Evolutionary conservation across 108 stramenopile species (phyloP), one percentile per base, ranked within the genome.

Genomic region (Pseudonitzschia pungens): DNA sequence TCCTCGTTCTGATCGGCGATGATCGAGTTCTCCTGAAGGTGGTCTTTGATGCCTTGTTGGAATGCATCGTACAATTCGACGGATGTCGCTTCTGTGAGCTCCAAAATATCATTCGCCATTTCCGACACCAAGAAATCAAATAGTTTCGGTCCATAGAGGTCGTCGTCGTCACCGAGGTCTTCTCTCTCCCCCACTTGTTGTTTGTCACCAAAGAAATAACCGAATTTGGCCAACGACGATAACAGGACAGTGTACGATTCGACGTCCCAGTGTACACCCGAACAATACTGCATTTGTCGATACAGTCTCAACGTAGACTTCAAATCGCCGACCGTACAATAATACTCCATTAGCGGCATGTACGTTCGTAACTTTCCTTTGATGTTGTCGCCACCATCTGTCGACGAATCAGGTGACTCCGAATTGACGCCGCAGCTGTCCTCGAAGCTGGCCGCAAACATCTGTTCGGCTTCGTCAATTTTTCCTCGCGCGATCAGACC

Each of bases 101-200:
- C 93, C 43, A 91, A 68, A 10, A 84, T 74, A 64, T 92, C 90
- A 7, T 73, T 72, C 20, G 87, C 81, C 91, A 95, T 92, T 72
- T 88, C 81, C 5, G 69, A 55, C 10, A 78, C 81, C 56, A 95
- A 68, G 66, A 86, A 81, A 74, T 95, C 86, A 76, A 95, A 91
- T 11, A 95, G 65, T 29, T 59, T 66, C 11, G 90, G 88, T 11
- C 91, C 91, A 68, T 59, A 41, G n/a, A 74, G 54, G 43, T 77
- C 66, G 29, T 40, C 29, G 51, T 79, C 21, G 29, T 70, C 45
- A 12, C 18, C n/a, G n/a, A n/a, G n/a, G n/a, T n/a, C 45, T 2
- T 48, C 45, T 14, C 45, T 4, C 45, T 14, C 45, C 10, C 16
- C 45, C 18, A 18, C 2, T 48, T 48, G 45, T 12, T 14, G 45